A percentile compares a stretch with the other conserved stretches of the same genome.
Evolutionary conservation across 352 stramenopile species (phyloP).

Genomic region (Globisporangium viniferum): DNA sequence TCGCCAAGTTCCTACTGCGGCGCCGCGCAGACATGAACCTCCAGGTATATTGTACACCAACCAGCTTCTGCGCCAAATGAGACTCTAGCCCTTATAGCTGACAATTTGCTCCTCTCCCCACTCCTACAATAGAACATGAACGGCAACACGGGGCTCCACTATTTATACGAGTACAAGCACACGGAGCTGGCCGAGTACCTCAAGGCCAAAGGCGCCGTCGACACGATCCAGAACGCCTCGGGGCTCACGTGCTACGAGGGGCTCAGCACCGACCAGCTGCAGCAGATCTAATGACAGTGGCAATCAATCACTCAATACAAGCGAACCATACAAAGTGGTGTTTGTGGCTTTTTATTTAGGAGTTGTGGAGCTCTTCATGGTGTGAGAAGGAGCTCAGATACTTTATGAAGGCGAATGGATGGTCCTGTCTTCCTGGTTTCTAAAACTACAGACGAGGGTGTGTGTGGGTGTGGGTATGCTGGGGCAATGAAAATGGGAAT

Average conservation of each 20-base stretch:
- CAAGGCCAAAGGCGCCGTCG: slow-evolving; percentile 90
- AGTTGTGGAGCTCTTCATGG: neutral
- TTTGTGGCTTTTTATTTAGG: slow-evolving; percentile 4
- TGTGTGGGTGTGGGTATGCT: neutral
- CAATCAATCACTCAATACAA: neutral
- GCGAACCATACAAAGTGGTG: neutral
- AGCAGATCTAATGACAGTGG: slow-evolving; percentile 4
- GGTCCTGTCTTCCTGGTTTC: slow-evolving; percentile 3
- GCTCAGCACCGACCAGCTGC: slow-evolving; percentile 50
- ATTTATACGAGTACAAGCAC: slow-evolving; percentile 93
- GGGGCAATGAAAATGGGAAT: neutral
- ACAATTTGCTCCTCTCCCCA: neutral
- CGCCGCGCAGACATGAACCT: slow-evolving; percentile 92
- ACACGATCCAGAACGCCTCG: slow-evolving; percentile 89
- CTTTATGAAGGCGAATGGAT: slow-evolving; percentile 7
- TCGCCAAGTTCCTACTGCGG: slow-evolving; percentile 93
- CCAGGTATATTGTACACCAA: slow-evolving; percentile 30
- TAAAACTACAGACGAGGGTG: slow-evolving; percentile 21
- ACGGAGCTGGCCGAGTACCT: slow-evolving; percentile 91
- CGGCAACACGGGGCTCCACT: slow-evolving; percentile 96
- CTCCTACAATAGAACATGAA: slow-evolving; percentile 78
- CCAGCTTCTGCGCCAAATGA: neutral
- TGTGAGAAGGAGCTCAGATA: neutral
- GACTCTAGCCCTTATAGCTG: neutral
- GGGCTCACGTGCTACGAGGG: slow-evolving; percentile 96